phyloP scores from a whole-genome alignment of 2,329 filamentous ascomycete genomes.

The Ilyonectria robusta region DNA sequence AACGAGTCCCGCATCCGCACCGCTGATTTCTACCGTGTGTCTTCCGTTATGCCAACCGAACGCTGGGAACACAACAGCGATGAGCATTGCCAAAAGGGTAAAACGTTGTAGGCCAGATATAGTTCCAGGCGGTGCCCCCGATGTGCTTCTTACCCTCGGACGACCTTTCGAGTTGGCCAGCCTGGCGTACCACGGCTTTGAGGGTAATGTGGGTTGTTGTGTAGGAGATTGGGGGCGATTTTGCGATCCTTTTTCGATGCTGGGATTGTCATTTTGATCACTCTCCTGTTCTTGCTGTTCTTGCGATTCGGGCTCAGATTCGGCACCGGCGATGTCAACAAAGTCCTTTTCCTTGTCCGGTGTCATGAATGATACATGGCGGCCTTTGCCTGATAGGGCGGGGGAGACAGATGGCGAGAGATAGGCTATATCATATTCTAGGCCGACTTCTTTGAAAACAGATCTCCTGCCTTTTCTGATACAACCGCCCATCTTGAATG shows the following conservation, averaged over 20 bases:
- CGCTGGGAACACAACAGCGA: conserved; percentile 65
- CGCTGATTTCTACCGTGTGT: conserved; percentile 56
- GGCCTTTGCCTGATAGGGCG: conserved; percentile 30
- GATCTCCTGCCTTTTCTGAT: conserved; percentile 66
- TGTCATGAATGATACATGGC: conserved; percentile 34
- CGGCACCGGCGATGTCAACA: conserved; percentile 47
- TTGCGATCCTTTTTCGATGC: conserved; percentile 6
- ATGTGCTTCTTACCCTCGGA: conserved; percentile 60
- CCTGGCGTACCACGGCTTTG: conserved; percentile 60
- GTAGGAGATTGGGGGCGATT: conserved; percentile 24
- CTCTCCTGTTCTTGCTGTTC: conserved; percentile 22
- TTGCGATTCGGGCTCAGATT: conserved; percentile 12
- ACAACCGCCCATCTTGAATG: conserved; percentile 60
- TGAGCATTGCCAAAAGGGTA: conserved; percentile 64
- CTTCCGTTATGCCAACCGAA: conserved; percentile 59
- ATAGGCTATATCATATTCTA: conserved; percentile 55
- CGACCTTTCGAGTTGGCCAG: conserved; percentile 56
- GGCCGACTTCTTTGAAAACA: conserved; percentile 66
- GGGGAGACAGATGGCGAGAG: conserved; percentile 34
- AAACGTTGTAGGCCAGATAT: conserved; percentile 60
- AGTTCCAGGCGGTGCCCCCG: conserved; percentile 59
- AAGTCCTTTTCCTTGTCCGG: conserved; percentile 51
- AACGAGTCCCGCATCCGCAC: conserved; percentile 65
- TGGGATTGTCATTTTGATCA: conserved; percentile 20
- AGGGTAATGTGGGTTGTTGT: conserved; percentile 39